Conservation (phyloP, 2,329 filamentous ascomycete genomes). For the Penicillium aurantiogriseum region DNA sequence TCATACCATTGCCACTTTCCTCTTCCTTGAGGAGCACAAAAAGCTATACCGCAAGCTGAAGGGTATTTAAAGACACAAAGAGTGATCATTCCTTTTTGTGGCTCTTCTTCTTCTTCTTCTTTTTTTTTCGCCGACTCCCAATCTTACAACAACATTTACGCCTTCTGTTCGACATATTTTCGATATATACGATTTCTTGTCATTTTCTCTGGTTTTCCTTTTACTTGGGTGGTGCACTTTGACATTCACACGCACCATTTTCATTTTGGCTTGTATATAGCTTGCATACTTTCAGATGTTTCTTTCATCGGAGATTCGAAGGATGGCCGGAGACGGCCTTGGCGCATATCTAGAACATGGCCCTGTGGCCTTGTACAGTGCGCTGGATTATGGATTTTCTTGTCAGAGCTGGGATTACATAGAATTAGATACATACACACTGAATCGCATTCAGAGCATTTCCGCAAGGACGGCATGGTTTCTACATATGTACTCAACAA, state of each 20-base stretch:
- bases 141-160: conserved; percentile 7
- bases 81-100: conserved; percentile 10
- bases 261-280: conserved; percentile 23
- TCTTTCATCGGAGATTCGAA: conserved; percentile 1
- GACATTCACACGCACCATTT: conserved; percentile 10
- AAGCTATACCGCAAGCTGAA: conserved; percentile 56
- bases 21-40: conserved; percentile 68
- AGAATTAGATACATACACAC: conserved; percentile 26
- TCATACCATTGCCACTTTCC: conserved; percentile 64
- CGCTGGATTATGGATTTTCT: conserved; percentile 11
- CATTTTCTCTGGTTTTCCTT: conserved; percentile 13
- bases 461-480: conserved; percentile 13
- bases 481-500: neutral
- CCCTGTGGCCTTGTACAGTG: conserved; percentile 8
- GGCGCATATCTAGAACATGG: neutral
- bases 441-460: conserved; percentile 18
- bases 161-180: conserved; percentile 10
- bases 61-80: conserved; percentile 39
- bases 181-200: conserved; percentile 14
- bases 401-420: conserved; percentile 14
- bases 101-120: neutral
- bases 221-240: conserved; percentile 17
- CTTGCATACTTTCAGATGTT: conserved; percentile 20
- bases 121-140: neutral
- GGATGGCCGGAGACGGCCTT: neutral